Conservation (phyloP, 2,329 filamentous ascomycete species). For the Fusarium neocosmosporiellum region DNA sequence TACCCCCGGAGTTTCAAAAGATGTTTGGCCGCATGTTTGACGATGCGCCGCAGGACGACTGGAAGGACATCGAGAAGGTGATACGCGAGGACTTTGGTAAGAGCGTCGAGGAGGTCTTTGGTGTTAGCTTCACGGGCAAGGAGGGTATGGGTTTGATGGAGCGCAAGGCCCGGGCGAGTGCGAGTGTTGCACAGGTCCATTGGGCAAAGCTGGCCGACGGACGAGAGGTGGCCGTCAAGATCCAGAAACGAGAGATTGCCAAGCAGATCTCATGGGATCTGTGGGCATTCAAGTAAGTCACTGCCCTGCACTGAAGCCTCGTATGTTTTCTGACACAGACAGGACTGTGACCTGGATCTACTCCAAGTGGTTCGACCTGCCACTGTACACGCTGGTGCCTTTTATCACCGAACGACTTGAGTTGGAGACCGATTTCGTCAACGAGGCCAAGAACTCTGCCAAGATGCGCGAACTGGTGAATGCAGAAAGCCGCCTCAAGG, state of each 20-base stretch:
- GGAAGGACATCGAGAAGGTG: conserved; percentile 86
- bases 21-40: conserved; percentile 99
- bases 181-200: conserved; percentile 96
- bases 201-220: conserved; percentile 91
- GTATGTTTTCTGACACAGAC: conserved; percentile 25
- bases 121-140: conserved; percentile 81
- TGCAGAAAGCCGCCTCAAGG: conserved; percentile 78
- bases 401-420: conserved; percentile 93
- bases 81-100: conserved; percentile 90
- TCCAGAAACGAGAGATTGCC: conserved; percentile 94
- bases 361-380: conserved; percentile 90
- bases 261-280: conserved; percentile 94
- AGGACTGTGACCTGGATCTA: conserved; percentile 85
- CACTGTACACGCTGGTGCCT: conserved; percentile 88
- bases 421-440: conserved; percentile 93
- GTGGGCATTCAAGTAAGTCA: conserved; percentile 86
- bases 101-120: conserved; percentile 90
- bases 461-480: conserved; percentile 83
- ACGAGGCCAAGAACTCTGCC: conserved; percentile 89
- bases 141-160: conserved; percentile 74
- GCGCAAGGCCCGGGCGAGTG: conserved; percentile 74
- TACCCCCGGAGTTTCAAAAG: conserved; percentile 93
- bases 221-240: conserved; percentile 92
- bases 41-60: conserved; percentile 92
- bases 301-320: not conserved